Percentiles rank a stretch among this genome's conserved stretches.
Evolutionary conservation across 2,329 filamentous ascomycete species (phyloP).

Genomic region (Aspergillus pseudotamarii): DNA sequence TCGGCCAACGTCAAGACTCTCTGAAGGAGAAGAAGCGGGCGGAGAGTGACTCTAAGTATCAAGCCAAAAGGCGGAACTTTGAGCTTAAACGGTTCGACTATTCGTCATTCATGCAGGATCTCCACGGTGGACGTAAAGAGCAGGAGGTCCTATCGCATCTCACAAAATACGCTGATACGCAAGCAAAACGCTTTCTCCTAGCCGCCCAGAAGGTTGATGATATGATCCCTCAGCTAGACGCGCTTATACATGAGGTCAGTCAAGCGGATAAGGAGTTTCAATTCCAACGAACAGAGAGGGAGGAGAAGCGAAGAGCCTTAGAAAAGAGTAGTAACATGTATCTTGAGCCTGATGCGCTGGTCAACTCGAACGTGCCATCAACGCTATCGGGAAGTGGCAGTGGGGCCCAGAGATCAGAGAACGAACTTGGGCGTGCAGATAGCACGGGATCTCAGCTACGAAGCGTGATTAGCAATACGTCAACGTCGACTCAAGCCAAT

Average conservation of each 20-base stretch:
- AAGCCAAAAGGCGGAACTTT: slow-evolving; percentile 89
- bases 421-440: slow-evolving; percentile 71
- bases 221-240: slow-evolving; percentile 86
- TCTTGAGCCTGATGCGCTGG: slow-evolving; percentile 67
- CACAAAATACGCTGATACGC: slow-evolving; percentile 89
- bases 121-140: slow-evolving; percentile 98
- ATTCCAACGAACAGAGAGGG: slow-evolving; percentile 88
- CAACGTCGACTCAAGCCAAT: slow-evolving; percentile 42
- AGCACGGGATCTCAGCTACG: slow-evolving; percentile 72
- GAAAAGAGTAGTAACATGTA: slow-evolving; percentile 83
- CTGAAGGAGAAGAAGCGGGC: slow-evolving; percentile 95
- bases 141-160: slow-evolving; percentile 94
- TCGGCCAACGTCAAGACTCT: slow-evolving; percentile 94
- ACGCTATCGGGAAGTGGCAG: slow-evolving; percentile 44
- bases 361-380: slow-evolving; percentile 42
- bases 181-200: slow-evolving; percentile 78
- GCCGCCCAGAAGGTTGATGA: slow-evolving; percentile 86
- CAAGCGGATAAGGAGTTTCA: slow-evolving; percentile 97
- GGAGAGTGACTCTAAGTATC: slow-evolving; percentile 95
- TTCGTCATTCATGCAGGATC: slow-evolving; percentile 97
- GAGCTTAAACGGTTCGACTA: slow-evolving; percentile 98
- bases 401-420: slow-evolving; percentile 62
- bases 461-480: slow-evolving; percentile 51
- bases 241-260: slow-evolving; percentile 82
- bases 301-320: slow-evolving; percentile 86